phyloP scores from a whole-genome alignment of 805 yeast species.

The Yarrowia osloensis region DNA sequence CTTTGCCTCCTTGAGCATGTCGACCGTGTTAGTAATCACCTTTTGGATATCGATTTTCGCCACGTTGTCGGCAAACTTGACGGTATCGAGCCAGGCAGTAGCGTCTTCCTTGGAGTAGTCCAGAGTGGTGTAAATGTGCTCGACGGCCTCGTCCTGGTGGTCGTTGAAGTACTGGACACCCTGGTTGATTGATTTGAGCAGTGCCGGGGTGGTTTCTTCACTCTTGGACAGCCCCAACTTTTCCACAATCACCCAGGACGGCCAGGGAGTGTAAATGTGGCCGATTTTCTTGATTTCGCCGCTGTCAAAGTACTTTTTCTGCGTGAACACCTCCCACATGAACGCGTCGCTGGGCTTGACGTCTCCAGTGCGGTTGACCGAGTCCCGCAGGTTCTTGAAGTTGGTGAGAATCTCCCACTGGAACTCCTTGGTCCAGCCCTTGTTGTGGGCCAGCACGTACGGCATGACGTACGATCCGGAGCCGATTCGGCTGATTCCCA shows the following conservation, averaged over 20 bases:
- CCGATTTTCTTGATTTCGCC: conserved; percentile 82
- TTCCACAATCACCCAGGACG: conserved; percentile 83
- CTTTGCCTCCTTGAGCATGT: conserved; percentile 63
- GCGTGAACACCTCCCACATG: conserved; percentile 95
- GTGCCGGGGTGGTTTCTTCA: conserved; percentile 38
- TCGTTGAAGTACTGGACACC: conserved; percentile 68
- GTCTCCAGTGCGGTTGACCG: conserved; percentile 61
- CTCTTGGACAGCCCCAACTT: conserved; percentile 45
- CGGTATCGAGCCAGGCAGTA: conserved; percentile 77
- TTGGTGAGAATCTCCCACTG: conserved; percentile 62
- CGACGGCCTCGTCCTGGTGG: conserved; percentile 64
- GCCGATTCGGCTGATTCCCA: conserved; percentile 88
- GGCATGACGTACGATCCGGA: conserved; percentile 91
- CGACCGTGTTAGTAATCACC: conserved; percentile 57
- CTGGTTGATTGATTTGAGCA: conserved; percentile 57
- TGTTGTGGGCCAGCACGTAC: conserved; percentile 70
- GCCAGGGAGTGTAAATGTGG: conserved; percentile 94
- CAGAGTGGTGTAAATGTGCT: conserved; percentile 63
- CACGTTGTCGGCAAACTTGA: conserved; percentile 56
- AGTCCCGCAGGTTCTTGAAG: conserved; percentile 74
- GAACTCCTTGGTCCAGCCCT: conserved; percentile 48
- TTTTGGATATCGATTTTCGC: conserved; percentile 51
- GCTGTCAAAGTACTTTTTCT: conserved; percentile 78
- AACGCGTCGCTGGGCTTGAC: conserved; percentile 69
- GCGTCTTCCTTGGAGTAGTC: conserved; percentile 82